phyloP scores from a whole-genome alignment of 257 asterid species.

The Solanum bulbocastanum region DNA sequence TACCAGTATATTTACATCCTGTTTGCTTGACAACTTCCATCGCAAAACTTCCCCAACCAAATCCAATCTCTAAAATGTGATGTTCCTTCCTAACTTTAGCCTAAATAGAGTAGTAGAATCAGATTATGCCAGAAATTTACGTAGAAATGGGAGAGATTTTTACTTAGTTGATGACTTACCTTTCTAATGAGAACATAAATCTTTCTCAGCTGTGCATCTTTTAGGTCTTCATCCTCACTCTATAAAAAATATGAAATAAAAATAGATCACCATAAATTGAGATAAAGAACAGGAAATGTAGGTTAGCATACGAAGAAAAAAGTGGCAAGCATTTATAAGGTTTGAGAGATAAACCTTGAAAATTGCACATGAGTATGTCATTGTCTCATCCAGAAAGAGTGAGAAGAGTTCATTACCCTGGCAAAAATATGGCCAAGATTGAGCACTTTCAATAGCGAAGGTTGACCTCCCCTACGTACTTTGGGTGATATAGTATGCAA shows the following conservation, averaged over 20 bases:
- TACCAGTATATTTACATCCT: constrained; percentile 85
- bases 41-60: constrained; percentile 92
- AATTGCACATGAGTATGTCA: constrained; percentile 79
- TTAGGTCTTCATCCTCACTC: constrained; percentile 66
- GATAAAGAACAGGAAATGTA: not conserved
- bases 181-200: constrained; percentile 58
- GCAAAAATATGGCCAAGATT: not conserved
- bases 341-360: constrained; percentile 45
- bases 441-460: not conserved
- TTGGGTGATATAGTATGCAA: not conserved
- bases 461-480: not conserved
- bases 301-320: not conserved
- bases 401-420: constrained; percentile 71
- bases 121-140: not conserved
- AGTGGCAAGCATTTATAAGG: not conserved
- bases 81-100: constrained; percentile 50
- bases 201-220: constrained; percentile 68
- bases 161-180: constrained; percentile 16
- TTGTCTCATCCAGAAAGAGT: constrained; percentile 61
- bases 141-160: not conserved
- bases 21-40: constrained; percentile 68
- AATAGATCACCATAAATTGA: not conserved
- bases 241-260: not conserved
- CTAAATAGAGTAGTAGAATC: constrained; percentile 7
- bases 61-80: constrained; percentile 80